Base-by-base conservation (phyloP, 2,329 filamentous ascomycete species). In the Colletotrichum cuscutae region DNA sequence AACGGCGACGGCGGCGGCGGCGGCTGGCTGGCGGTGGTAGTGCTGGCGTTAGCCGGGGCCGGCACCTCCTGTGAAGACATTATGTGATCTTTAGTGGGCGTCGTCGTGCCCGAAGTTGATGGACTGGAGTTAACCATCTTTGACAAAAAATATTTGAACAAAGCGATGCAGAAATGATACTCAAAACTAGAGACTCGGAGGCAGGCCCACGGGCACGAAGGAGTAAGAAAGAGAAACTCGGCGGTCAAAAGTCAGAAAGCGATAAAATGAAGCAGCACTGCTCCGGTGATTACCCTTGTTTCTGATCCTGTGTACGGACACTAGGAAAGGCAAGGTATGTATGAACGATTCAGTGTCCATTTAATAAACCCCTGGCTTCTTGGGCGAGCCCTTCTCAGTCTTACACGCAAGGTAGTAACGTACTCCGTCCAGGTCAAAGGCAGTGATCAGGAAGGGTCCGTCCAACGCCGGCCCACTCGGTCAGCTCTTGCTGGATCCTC, bases 71-170 rank as follows among this genome's bases (percentile, higher is more conserved):
- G 54, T 1, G 66, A 42, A 4, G 66, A 37, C 35, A 52, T n/a
- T 2, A 66, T 46, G 13, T 49, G 15, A 11, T 62, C 26, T 28
- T 72, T 72, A 49, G 57, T 37, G 12, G 66, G 70, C 24, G 70
- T 72, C 22, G 54, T 11, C 15, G 46, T 49, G 60, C 70, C 54
- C 12, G 70, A 72, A 28, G 54, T 70, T n/a, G 67, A 37, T 46
- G 59, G 59, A 28, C 65, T 65, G 59, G 54, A 61, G 37, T 64
- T 65, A 9, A 65, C 53, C 65, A 70, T 69, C 9, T 64, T 65
- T 53, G 26, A 12, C 5, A 22, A 46, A 37, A 13, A 28, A 30
- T 15, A 26, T 15, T 4, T 12, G 37, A 52, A 15, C 13, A 22
- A 56, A 28, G 42, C 4, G 9, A 49, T 49, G n/a, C 13, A 52